Conservation (phyloP, 495 filamentous ascomycete species). For the Aspergillus bridgeri region DNA sequence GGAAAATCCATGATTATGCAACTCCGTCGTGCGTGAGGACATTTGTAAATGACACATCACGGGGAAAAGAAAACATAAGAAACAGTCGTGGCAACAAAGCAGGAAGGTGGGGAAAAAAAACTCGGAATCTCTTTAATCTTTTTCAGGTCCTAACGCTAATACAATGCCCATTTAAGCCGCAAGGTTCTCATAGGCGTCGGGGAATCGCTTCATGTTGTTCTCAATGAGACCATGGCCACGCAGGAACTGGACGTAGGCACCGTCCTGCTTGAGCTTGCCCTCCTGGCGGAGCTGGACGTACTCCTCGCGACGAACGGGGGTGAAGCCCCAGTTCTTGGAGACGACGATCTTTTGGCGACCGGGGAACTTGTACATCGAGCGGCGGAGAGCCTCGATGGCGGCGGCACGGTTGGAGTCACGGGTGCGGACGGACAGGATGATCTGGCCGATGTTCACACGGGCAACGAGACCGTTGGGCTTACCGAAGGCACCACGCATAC, state of each 20-base stretch:
- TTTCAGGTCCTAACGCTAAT: conserved; percentile 5
- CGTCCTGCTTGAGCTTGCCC: conserved; percentile 88
- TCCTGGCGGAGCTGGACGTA: conserved; percentile 88
- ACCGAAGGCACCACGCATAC: conserved; percentile 99
- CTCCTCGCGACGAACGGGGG: conserved; percentile 92
- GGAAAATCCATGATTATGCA: conserved; percentile 16
- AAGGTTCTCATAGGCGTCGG: conserved; percentile 71
- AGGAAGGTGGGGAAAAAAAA: conserved; percentile 7
- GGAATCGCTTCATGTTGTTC: conserved; percentile 89
- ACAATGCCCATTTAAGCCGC: conserved; percentile 39
- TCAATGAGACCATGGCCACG: conserved; percentile 80
- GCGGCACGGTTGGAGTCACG: conserved; percentile 85
- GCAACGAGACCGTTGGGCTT: conserved; percentile 98
- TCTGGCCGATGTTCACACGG: conserved; percentile 99
- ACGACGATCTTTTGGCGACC: conserved; percentile 99
- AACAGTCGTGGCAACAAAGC: not conserved
- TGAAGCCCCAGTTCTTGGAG: conserved; percentile 99
- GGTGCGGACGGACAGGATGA: conserved; percentile 93
- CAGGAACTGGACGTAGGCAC: conserved; percentile 99
- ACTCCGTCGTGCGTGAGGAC: conserved; percentile 14
- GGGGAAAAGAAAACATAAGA: not conserved
- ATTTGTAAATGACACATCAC: conserved; percentile 9
- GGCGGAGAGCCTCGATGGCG: conserved; percentile 96
- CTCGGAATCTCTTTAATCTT: conserved; percentile 4
- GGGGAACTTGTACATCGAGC: conserved; percentile 99